These are phyloP conservation scores for Alternaria novae-zelandiae DNA, from an alignment of 2,329 filamentous ascomycete genomes.

Conservation along the genomic window DNA sequence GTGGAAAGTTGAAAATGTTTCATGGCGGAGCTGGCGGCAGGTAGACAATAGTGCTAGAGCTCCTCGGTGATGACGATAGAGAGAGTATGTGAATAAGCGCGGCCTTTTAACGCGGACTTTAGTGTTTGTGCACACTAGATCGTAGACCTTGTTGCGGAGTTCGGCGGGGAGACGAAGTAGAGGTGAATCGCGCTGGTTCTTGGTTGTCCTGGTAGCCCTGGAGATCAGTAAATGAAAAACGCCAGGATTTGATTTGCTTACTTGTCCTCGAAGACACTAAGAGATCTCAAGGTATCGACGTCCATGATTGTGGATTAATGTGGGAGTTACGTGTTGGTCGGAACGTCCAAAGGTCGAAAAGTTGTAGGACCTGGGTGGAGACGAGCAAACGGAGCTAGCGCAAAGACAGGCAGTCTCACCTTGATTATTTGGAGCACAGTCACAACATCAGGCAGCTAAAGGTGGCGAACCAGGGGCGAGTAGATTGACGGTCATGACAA, in stretches of 20 bases:
- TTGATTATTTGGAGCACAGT: too few species aligned
- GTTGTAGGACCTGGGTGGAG: not conserved
- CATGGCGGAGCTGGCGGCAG: not conserved
- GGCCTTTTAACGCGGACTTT: not conserved
- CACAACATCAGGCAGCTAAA: too few species aligned
- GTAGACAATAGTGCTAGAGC: not conserved
- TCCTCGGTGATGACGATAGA: too few species aligned
- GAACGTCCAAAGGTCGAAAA: not conserved
- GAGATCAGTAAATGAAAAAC: not conserved
- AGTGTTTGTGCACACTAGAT: fast-evolving
- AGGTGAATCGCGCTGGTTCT: not conserved
- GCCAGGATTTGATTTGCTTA: not conserved
- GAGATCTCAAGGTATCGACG: not conserved
- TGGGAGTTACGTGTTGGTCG: not conserved
- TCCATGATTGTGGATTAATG: not conserved
- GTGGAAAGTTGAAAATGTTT: not conserved
- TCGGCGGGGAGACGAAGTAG: not conserved
- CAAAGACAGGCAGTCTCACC: not conserved
- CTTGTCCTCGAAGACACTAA: not conserved
- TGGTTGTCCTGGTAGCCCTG: too few species aligned
- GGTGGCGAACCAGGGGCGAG: too few species aligned
- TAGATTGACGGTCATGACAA: too few species aligned
- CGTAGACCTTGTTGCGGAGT: not conserved
- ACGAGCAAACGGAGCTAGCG: not conserved
- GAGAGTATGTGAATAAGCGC: too few species aligned